These are phyloP conservation scores for Backusella sp. DNA, from an alignment of 192 early-diverging fungal genomes.

Conservation along the genomic window DNA sequence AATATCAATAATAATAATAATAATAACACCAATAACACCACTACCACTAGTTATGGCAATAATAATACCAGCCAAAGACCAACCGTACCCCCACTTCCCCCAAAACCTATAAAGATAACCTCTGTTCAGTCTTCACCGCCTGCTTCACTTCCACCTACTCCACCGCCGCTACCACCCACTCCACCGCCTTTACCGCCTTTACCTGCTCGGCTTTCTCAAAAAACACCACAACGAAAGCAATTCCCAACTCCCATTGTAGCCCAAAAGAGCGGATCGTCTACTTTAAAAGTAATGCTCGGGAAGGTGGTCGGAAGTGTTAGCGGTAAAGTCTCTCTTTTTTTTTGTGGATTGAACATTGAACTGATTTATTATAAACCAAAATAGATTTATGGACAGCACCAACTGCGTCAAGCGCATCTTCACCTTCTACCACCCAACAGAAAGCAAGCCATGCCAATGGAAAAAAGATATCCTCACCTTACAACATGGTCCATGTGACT, in stretches of 20 bases:
- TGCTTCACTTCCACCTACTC: constrained; percentile 4
- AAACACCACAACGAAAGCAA: not conserved
- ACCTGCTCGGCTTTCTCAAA: not conserved
- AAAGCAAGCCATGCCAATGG: constrained; percentile 55
- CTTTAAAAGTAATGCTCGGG: constrained; percentile 51
- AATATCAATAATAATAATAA: not conserved
- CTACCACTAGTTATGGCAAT: not conserved
- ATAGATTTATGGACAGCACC: constrained; percentile 30
- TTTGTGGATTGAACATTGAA: not conserved
- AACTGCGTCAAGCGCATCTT: constrained; percentile 14
- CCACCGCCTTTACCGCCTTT: not conserved
- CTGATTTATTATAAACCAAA: not conserved
- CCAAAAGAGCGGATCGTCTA: constrained; percentile 14
- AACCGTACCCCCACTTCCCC: constrained; percentile 13
- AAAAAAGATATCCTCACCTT: constrained; percentile 89
- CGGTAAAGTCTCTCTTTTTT: constrained; percentile 28
- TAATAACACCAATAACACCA: not conserved
- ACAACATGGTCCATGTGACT: constrained; percentile 95
- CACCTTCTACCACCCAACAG: constrained; percentile 28
- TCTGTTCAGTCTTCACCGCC: constrained; percentile 12
- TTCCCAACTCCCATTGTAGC: constrained; percentile 3
- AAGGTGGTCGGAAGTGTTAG: constrained; percentile 49
- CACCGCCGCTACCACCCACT: not conserved
- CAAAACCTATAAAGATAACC: constrained; percentile 19
- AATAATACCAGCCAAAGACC: not conserved